phyloP scores from a whole-genome alignment of 495 filamentous ascomycete genomes.

The Aspergillus incahuasiensis region DNA sequence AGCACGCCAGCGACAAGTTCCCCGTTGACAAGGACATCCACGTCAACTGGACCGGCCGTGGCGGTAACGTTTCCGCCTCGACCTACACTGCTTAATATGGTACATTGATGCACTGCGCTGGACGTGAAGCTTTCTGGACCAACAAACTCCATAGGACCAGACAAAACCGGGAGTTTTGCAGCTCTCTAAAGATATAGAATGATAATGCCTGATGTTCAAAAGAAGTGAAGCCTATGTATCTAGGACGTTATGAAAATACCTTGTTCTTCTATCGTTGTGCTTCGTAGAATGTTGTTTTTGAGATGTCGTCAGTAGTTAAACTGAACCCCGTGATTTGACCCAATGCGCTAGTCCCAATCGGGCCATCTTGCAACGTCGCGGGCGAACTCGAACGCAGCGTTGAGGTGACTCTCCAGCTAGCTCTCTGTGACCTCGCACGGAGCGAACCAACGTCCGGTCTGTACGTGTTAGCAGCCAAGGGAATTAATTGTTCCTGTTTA shows the following conservation, averaged over 20 bases:
- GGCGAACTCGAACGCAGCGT: constrained; percentile 8
- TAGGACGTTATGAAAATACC: constrained; percentile 15
- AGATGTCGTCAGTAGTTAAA: neutral
- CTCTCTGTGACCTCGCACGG: constrained; percentile 2
- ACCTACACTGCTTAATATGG: constrained; percentile 86
- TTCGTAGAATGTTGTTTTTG: neutral
- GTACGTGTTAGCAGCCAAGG: constrained; percentile 14
- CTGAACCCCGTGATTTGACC: neutral
- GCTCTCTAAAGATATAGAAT: constrained; percentile 22
- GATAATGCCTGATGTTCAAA: constrained; percentile 14
- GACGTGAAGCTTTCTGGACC: constrained; percentile 23
- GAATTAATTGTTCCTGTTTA: constrained; percentile 3
- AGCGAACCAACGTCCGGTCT: constrained; percentile 8
- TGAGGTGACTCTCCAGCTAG: neutral
- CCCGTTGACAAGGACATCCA: constrained; percentile 86
- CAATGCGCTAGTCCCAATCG: constrained; percentile 14
- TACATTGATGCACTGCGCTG: constrained; percentile 23
- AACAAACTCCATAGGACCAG: constrained; percentile 10
- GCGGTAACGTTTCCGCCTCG: constrained; percentile 92
- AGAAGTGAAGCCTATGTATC: constrained; percentile 20
- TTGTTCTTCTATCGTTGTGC: neutral
- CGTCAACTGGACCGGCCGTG: constrained; percentile 99
- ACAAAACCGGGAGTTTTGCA: constrained; percentile 12
- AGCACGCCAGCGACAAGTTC: constrained; percentile 77
- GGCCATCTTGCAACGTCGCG: constrained; percentile 12